phyloP scores from a whole-genome alignment of 2,329 filamentous ascomycete species.

The Geosmithia putterillii region DNA sequence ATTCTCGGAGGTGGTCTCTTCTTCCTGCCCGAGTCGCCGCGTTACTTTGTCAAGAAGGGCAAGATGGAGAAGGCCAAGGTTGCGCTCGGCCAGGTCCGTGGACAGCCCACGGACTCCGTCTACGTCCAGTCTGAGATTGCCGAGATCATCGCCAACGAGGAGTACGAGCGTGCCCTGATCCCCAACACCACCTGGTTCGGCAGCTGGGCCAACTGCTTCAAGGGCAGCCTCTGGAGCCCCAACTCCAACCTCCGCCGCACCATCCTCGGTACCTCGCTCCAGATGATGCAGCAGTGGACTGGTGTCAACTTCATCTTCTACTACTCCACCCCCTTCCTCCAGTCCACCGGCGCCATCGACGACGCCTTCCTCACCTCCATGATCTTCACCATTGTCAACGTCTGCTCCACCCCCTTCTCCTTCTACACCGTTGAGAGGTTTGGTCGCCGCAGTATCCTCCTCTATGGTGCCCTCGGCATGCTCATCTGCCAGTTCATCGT shows the following conservation, averaged over 20 bases:
- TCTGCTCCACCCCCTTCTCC: conserved; percentile 71
- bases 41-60: conserved; percentile 74
- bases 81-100: conserved; percentile 57
- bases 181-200: conserved; percentile 52
- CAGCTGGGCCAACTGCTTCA: conserved; percentile 60
- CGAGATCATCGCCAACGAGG: conserved; percentile 82
- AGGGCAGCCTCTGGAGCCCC: conserved; percentile 45
- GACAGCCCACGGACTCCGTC: conserved; percentile 58
- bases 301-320: conserved; percentile 93
- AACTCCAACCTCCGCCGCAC: conserved; percentile 60
- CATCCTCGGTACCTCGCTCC: conserved; percentile 58
- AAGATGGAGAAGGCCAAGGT: conserved; percentile 50
- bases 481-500: conserved; percentile 79
- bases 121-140: conserved; percentile 69
- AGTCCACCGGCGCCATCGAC: conserved; percentile 60
- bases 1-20: conserved; percentile 63
- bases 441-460: conserved; percentile 68
- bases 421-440: conserved; percentile 78
- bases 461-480: conserved; percentile 73
- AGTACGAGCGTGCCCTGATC: conserved; percentile 64
- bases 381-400: conserved; percentile 81
- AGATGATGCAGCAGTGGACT: conserved; percentile 75
- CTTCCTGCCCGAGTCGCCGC: conserved; percentile 72
- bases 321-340: conserved; percentile 76
- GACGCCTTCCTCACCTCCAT: conserved; percentile 77